These are phyloP conservation scores for Termitomyces sp. DNA, from an alignment of 768 basidiomycete genomes.

Conservation along the genomic window DNA sequence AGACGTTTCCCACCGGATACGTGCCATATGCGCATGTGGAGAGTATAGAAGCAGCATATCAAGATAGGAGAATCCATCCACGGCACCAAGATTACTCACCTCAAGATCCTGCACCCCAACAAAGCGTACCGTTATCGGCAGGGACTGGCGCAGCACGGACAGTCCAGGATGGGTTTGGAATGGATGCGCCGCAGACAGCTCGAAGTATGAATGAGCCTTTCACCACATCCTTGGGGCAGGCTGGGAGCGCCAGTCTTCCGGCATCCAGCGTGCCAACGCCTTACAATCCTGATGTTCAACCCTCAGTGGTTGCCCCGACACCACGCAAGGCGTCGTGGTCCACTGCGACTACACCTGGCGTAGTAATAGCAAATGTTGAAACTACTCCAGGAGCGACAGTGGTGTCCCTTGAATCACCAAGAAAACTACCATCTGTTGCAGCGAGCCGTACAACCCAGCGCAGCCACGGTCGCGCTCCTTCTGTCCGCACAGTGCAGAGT, in stretches of 20 bases:
- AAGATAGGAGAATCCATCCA: neutral
- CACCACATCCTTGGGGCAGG: neutral
- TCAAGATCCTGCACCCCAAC: neutral
- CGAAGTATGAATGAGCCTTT: neutral
- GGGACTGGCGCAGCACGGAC: neutral
- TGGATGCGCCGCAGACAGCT: neutral
- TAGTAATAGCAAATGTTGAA: neutral
- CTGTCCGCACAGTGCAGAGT: neutral
- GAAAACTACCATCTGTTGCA: neutral
- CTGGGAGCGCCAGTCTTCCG: neutral
- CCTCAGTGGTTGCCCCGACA: neutral
- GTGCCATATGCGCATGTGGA: slow-evolving; percentile 8
- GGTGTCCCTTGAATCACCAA: neutral
- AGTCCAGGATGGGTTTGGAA: neutral
- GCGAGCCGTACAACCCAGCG: neutral
- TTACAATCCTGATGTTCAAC: neutral
- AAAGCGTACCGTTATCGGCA: neutral
- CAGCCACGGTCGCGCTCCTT: neutral
- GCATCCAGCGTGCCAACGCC: neutral
- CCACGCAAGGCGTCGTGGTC: neutral
- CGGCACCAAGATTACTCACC: neutral
- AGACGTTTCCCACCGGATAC: slow-evolving; percentile 12
- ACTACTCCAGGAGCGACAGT: neutral
- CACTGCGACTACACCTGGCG: neutral
- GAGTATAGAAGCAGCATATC: slow-evolving; percentile 2